A percentile compares a stretch with the other conserved stretches of the same genome.
Evolutionary conservation across 352 stramenopile genomes (phyloP).

Genomic region (Pythium insidiosum): DNA sequence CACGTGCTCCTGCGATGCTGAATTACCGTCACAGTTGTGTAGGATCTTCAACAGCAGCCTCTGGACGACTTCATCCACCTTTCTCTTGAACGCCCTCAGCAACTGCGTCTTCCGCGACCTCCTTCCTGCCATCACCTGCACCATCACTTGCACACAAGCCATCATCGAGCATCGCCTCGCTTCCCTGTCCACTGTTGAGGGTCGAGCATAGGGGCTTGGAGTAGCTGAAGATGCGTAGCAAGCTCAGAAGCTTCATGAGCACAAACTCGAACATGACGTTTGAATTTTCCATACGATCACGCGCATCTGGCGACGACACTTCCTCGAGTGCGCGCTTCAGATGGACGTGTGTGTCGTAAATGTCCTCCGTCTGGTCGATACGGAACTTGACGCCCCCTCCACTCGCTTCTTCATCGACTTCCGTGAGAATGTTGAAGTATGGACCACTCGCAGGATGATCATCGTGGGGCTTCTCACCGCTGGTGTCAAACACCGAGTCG

Average conservation of each 20-base stretch:
- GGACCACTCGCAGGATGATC: constrained; percentile 23
- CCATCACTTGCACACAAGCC: no score
- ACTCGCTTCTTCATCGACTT: constrained; percentile 53
- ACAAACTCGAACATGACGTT: constrained; percentile 80
- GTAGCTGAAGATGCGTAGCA: constrained; percentile 70
- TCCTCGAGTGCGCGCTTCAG: constrained; percentile 49
- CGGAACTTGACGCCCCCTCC: constrained; percentile 65
- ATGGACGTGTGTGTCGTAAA: constrained; percentile 65
- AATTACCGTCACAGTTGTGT: no score
- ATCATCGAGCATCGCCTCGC: no score
- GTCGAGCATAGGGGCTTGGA: no score
- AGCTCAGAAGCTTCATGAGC: constrained; percentile 55
- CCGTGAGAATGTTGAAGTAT: constrained; percentile 52
- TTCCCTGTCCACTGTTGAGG: no score
- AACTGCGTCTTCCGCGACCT: no score
- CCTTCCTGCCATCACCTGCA: no score
- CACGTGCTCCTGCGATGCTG: no score
- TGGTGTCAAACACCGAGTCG: background rate
- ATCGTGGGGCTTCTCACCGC: background rate
- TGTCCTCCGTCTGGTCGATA: constrained; percentile 44
- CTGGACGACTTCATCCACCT: no score
- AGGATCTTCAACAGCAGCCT: no score
- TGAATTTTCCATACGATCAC: constrained; percentile 68
- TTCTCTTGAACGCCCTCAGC: no score
- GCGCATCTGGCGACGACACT: constrained; percentile 55